Evolutionary conservation across 495 filamentous ascomycete species (phyloP), one percentile per base, ranked within the genome.

Genomic region (Neurospora sp.): DNA sequence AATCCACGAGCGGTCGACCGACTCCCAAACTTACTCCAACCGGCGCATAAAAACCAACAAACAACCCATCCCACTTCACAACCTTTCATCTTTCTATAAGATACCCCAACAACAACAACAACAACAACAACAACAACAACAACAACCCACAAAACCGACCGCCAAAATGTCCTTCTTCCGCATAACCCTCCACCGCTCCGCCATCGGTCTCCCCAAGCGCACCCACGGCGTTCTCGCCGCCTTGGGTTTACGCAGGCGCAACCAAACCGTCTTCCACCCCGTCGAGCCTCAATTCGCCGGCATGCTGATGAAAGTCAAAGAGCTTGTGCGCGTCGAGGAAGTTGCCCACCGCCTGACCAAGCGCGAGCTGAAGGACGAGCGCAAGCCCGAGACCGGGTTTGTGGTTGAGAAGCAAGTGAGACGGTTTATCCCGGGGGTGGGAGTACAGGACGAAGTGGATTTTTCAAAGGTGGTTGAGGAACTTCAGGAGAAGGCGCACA

Each of bases 261-360:
- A 91, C 87, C 88, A 87, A 74, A 95, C 92, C 72, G 96, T 98
- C 75, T 99, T 97, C 87, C 91, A 97, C 79, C 91, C 92, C 40
- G 96, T 97, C 71, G 88, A 89, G 38, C 87, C 89, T 20, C 90
- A 94, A 74, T 87, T 92, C 71, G 96, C 96, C 4, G 96, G 96
- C 82, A 94, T 97, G 84, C 96, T 99, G 81, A 92, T 98, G 89
- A 93, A 92, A 81, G 94, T 99, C 69, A 99, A 99, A 82, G 96
- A 99, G 81, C 85, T 99, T 72, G 91, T 99, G 7, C 86, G 87
- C 14, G 95, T 99, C 35, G 83, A 89, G 45, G 96, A 98, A 82
- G 94, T 97, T 45, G 35, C 92, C 92, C 17, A 77, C 80, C 78
- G 87, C n/a, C 79, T 94, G 78, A 90, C 89, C 22, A 89, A 90